A percentile compares a stretch with the other conserved stretches of the same genome.
Evolutionary conservation across 139 green algal species (phyloP).

Genomic region (Auxenochlorella protothecoides): DNA sequence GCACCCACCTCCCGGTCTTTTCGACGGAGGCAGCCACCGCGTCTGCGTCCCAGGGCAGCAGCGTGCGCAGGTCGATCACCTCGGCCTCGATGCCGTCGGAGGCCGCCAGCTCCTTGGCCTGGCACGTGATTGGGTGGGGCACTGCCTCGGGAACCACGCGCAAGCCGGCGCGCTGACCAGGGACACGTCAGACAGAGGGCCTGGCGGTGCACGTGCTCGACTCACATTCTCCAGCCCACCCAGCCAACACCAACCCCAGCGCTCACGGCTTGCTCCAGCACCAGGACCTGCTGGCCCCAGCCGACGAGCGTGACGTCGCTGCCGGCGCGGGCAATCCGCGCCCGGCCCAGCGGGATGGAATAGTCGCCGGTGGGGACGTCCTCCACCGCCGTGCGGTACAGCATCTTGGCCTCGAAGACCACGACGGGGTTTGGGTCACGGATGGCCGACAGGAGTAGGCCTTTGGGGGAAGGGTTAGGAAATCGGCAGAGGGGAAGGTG

Average conservation of each 20-base stretch:
- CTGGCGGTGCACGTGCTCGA: too few species aligned
- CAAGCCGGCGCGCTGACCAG: too few species aligned
- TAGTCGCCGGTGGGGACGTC: conserved; percentile 68
- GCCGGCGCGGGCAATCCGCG: conserved; percentile 40
- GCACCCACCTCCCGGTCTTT: conserved; percentile 41
- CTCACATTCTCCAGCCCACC: neutral
- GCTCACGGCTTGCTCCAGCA: conserved; percentile 36
- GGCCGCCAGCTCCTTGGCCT: conserved; percentile 36
- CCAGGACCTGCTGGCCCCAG: conserved; percentile 82
- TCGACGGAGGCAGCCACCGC: conserved; percentile 40
- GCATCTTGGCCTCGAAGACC: conserved; percentile 92
- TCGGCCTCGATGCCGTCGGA: conserved; percentile 57
- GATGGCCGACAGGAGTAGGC: conserved; percentile 75
- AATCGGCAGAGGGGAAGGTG: too few species aligned
- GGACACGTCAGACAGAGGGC: too few species aligned
- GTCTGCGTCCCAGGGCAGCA: conserved; percentile 68
- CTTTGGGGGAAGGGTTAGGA: conserved; percentile 7
- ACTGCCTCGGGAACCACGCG: too few species aligned
- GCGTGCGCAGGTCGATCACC: conserved; percentile 79
- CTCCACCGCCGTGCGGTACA: conserved; percentile 81
- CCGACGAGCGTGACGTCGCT: conserved; percentile 81
- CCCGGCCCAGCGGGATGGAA: conserved; percentile 59
- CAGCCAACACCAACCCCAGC: neutral
- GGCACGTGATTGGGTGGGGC: neutral
- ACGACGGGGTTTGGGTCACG: conserved; percentile 71